A percentile compares a stretch with the other conserved stretches of the same genome.
Conservation (phyloP, 768 basidiomycete species). For the Rhodotorula graminis region DNA sequence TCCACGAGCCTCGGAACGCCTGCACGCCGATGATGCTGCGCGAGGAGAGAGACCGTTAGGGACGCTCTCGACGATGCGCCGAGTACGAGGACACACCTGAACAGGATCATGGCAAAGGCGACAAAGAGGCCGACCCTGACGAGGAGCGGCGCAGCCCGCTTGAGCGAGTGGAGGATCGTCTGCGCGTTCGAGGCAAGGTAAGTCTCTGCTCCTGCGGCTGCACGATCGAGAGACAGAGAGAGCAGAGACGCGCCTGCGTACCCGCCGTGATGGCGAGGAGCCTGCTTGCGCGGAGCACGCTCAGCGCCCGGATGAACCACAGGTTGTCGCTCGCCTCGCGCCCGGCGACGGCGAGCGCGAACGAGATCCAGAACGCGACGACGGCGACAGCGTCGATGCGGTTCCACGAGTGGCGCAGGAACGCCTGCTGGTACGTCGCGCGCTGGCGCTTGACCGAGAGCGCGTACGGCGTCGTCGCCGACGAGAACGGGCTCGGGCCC, state of each 20-base stretch:
- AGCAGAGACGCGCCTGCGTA: slow-evolving; percentile 58
- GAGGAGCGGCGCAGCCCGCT: slow-evolving; percentile 81
- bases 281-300: slow-evolving; percentile 74
- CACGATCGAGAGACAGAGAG: too few relatives aligned
- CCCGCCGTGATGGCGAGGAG: slow-evolving; percentile 82
- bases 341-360: slow-evolving; percentile 64
- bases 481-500: neutral
- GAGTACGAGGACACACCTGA: slow-evolving; percentile 56
- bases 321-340: slow-evolving; percentile 61
- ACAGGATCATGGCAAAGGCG: slow-evolving; percentile 77
- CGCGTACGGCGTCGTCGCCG: slow-evolving; percentile 46
- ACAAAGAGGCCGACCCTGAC: slow-evolving; percentile 87
- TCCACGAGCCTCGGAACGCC: slow-evolving; percentile 78
- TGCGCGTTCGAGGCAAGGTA: slow-evolving; percentile 39
- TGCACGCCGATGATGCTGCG: slow-evolving; percentile 85
- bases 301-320: slow-evolving; percentile 81
- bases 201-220: neutral
- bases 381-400: slow-evolving; percentile 84
- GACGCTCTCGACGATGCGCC: too few relatives aligned
- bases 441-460: slow-evolving; percentile 46
- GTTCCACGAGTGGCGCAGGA: slow-evolving; percentile 86
- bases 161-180: slow-evolving; percentile 88
- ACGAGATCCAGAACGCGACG: slow-evolving; percentile 77
- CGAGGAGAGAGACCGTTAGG: neutral
- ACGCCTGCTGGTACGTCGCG: slow-evolving; percentile 58